Conservation (phyloP, 331 rosid species). For the Rosa hybrid region DNA sequence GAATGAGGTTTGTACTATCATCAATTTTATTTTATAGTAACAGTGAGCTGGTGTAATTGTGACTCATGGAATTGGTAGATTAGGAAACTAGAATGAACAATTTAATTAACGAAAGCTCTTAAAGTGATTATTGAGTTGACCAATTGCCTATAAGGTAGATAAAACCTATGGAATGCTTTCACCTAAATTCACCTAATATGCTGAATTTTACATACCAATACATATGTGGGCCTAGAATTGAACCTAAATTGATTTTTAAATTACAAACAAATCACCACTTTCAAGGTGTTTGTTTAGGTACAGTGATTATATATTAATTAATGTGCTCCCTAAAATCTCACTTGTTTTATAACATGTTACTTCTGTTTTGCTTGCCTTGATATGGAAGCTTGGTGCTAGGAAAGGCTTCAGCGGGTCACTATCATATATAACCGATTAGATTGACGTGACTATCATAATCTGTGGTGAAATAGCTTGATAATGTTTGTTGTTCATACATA, state of each 20-base stretch:
- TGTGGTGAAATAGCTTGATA: too few relatives aligned
- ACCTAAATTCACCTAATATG: background rate
- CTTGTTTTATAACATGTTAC: background rate
- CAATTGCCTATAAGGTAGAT: conserved; percentile 4
- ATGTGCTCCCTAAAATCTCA: background rate
- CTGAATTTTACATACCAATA: background rate
- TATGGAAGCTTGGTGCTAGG: too few relatives aligned
- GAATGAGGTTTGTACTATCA: background rate
- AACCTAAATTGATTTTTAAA: background rate
- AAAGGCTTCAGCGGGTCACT: too few relatives aligned
- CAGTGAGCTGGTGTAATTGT: background rate
- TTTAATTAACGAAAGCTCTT: background rate
- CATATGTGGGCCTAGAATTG: background rate
- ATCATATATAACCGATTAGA: too few relatives aligned
- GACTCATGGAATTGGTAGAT: conserved; percentile 3
- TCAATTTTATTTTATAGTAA: background rate
- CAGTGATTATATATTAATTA: background rate
- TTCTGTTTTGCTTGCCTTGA: too few relatives aligned
- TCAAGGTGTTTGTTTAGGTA: background rate
- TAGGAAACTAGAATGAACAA: background rate
- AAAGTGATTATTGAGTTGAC: background rate
- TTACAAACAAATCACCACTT: background rate
- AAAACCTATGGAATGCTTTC: background rate
- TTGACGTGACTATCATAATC: too few relatives aligned
- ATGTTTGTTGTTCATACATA: too few relatives aligned